These are phyloP conservation scores for Monilinia vaccinii-corymbosi DNA, from an alignment of 2,329 filamentous ascomycete species.

Conservation along the genomic window DNA sequence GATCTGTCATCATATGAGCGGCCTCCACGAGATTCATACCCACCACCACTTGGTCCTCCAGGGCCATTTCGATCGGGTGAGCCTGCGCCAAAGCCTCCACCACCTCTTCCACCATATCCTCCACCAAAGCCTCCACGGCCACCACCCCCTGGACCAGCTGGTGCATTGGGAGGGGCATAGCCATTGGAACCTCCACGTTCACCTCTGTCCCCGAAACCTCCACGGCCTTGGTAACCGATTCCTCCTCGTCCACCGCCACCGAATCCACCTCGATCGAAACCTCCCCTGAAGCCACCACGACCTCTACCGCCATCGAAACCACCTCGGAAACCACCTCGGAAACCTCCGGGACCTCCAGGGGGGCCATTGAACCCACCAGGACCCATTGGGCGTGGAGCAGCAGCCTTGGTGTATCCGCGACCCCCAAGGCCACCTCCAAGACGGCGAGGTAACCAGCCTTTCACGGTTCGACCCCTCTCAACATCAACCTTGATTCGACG, in stretches of 20 bases:
- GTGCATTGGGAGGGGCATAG: conserved; percentile 49
- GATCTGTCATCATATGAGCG: conserved; percentile 53
- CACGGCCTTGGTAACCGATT: conserved; percentile 27
- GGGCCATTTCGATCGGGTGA: conserved; percentile 29
- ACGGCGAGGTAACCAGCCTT: conserved; percentile 85
- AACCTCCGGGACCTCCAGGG: conserved; percentile 36
- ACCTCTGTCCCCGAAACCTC: conserved; percentile 26
- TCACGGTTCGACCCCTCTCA: conserved; percentile 88
- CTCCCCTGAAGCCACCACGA: conserved; percentile 39
- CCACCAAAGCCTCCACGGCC: conserved; percentile 31
- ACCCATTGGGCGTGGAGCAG: conserved; percentile 61
- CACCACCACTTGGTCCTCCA: conserved; percentile 37
- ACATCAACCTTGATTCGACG: conserved; percentile 90
- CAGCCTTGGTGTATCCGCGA: conserved; percentile 81
- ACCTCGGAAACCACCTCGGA: conserved; percentile 37
- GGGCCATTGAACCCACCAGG: conserved; percentile 50
- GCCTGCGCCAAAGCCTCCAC: conserved; percentile 23
- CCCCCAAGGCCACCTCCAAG: conserved; percentile 89
- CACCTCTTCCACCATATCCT: conserved; percentile 21
- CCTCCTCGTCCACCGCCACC: conserved; percentile 25
- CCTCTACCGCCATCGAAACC: conserved; percentile 38
- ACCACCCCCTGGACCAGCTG: conserved; percentile 48
- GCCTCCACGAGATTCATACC: conserved; percentile 45
- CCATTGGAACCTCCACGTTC: conserved; percentile 34
- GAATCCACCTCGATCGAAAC: conserved; percentile 28